Base-by-base conservation (phyloP, 108 stramenopile species). In the Nitzschia inconspicua region DNA sequence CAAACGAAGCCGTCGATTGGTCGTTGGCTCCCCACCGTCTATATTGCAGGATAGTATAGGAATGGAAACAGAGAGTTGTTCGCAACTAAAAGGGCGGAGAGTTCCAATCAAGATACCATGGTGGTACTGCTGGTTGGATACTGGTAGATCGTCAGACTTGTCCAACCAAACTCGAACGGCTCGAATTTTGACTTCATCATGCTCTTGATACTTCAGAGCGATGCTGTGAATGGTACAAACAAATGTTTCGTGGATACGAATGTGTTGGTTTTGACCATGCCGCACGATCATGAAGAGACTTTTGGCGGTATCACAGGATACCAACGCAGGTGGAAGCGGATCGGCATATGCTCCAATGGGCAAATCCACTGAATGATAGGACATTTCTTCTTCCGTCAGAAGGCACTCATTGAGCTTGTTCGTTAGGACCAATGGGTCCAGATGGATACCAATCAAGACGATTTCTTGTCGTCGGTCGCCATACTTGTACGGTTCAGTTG, bases 391-490 rank as follows among this genome's bases (percentile, higher is more conserved):
- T 27, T 78, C 79, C 24, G 73, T 75, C 42, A 75, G 53, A 28
- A 80, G 57, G 19, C 73, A 75, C 3, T 57, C 48, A 42, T 84
- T 71, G 18, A 84, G 64, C 50, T 22, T 47, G 46, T 41, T 18
- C 51, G 40, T 80, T 78, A 10, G 44, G 34, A 1, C 62, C 57
- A n/a, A n/a, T n/a, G n/a, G n/a, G n/a, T n/a, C n/a, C 28, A 80
- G 31, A 16, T 62, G 41, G 1, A 57, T 68, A 2, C 85, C 85
- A 37, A 89, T 89, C 36, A 89, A 84, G 0, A 89, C 84, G 13
- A 89, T 31, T 61, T 84, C 88, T 34, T 86, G 80, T 25, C 83
- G 69, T 35, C 84, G 66, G 51, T 89, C 88, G 22, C 88, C 88
- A 63, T 54, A 82, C 48, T 78, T 68, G 5, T 65, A 41, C 32